Evolutionary conservation across 2,329 filamentous ascomycete species (phyloP).

Genomic region (Camillea tinctor): DNA sequence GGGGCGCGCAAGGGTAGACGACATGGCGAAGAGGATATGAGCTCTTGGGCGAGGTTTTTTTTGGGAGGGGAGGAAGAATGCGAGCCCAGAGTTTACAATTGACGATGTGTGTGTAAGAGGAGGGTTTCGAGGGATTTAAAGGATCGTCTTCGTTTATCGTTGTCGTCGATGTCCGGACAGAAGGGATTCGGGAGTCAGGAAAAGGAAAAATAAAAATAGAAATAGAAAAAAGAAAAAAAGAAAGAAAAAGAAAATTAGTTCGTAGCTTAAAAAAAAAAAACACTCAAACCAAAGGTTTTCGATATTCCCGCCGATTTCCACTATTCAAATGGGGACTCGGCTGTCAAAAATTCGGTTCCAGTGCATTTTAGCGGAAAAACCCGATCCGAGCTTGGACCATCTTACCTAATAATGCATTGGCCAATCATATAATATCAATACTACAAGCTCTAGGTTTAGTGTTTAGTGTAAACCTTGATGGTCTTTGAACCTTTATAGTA

Average conservation of each 20-base stretch:
- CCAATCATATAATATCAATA: slow-evolving; percentile 13
- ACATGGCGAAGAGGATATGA: slow-evolving; percentile 23
- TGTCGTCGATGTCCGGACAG: slow-evolving; percentile 20
- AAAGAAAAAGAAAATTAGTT: too few relatives aligned
- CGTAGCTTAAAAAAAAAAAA: slow-evolving; percentile 50
- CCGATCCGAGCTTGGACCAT: slow-evolving; percentile 27
- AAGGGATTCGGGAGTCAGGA: neutral
- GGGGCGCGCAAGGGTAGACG: slow-evolving; percentile 31
- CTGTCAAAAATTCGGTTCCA: slow-evolving; percentile 22
- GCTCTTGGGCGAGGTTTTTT: slow-evolving; percentile 4
- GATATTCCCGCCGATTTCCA: slow-evolving; percentile 20
- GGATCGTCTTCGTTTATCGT: slow-evolving; percentile 28
- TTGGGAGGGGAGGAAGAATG: too few relatives aligned
- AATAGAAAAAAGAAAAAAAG: too few relatives aligned
- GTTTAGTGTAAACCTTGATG: too few relatives aligned
- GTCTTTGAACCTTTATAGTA: too few relatives aligned
- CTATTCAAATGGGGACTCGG: slow-evolving; percentile 9
- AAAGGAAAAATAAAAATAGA: slow-evolving; percentile 40
- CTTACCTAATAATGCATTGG: slow-evolving; percentile 15
- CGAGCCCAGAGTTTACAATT: slow-evolving; percentile 15
- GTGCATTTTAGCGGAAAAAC: slow-evolving; percentile 30
- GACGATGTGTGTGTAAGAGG: slow-evolving; percentile 14
- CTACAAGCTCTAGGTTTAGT: too few relatives aligned
- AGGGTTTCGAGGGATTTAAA: slow-evolving; percentile 2
- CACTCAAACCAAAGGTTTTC: slow-evolving; percentile 47